Evolutionary conservation across 2,329 filamentous ascomycete genomes (phyloP), one percentile per base, ranked within the genome.

Genomic region (Calonectria crousiana): DNA sequence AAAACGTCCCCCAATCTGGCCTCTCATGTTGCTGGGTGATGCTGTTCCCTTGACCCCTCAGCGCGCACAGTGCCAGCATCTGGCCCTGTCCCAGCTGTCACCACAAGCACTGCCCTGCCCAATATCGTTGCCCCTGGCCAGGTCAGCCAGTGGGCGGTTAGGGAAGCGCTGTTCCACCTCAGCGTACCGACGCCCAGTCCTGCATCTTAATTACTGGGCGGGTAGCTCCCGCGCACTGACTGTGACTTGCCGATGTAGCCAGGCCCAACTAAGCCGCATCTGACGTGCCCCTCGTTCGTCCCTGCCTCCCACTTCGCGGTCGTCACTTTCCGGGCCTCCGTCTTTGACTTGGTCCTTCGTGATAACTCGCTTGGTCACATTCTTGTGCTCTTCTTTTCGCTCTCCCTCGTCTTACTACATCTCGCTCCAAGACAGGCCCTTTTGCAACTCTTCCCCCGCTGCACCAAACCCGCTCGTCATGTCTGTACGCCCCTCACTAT

Each of bases 401-500:
- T 20, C 23, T 58, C 65, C 14, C 28, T 49, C 16, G 30, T 32
- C 32, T 58, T 28, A 64, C 32, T 32, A 67, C 28, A 47, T 36
- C 10, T 49, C 28, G 16, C 34, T 16, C 20, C 28, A 36, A 52
- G 14, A n/a, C 47, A 26, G 41, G 20, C 52, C 6, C 28, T 44
- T 38, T 26, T 36, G 26, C 32, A 16, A 14, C 3, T 32, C 26
- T 44, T 16, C n/a, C 30, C 18, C 30, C 41, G 30, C 32, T 68
- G n/a, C 49, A 62, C 26, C 60, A 32, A 18, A 23, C 38, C 23
- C 66, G 26, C 64, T 49, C 87, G 85, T 56, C 81, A 93, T 92
- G 90, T 87, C 91, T 64, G 80, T 86, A 67, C 88, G 89, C 83
- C 90, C 91, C 44, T 86, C 88, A 71, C 87, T 92, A 83, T 90